Conservation (phyloP, 306 rosid species). For the Urtica urens region DNA sequence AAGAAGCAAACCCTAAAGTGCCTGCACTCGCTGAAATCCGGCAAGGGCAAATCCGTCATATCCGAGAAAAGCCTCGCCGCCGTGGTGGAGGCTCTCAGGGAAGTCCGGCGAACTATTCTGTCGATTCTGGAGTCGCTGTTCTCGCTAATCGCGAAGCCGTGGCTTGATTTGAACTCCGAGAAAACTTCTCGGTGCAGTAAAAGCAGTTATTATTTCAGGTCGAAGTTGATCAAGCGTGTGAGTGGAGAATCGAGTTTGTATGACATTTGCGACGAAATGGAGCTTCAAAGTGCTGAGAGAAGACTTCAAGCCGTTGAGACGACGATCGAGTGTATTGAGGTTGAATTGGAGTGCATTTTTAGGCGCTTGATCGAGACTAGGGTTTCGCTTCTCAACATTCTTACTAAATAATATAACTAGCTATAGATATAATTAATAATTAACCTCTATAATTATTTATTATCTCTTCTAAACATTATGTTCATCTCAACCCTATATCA, state of each 20-base stretch:
- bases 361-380: constrained; percentile 59
- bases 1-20: constrained; percentile 48
- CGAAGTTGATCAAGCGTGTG: constrained; percentile 25
- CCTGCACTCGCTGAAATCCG: constrained; percentile 36
- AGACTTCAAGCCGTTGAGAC: constrained; percentile 41
- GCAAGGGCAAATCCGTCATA: constrained; percentile 13
- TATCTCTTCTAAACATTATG: too few relatives aligned
- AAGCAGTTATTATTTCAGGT: constrained; percentile 8
- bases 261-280: constrained; percentile 28
- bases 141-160: constrained; percentile 38
- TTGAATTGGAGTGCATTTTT: constrained; percentile 43
- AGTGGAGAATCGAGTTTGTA: constrained; percentile 9
- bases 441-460: too few relatives aligned
- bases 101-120: constrained; percentile 36
- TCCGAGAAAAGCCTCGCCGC: constrained; percentile 23
- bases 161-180: constrained; percentile 32
- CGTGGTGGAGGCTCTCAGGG: constrained; percentile 42
- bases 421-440: too few relatives aligned
- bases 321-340: constrained; percentile 42
- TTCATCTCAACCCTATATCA: too few relatives aligned
- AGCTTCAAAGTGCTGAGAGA: constrained; percentile 40
- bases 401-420: constrained; percentile 30
- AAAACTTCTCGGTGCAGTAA: not conserved
- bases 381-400: constrained; percentile 51
- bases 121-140: constrained; percentile 41